These are phyloP conservation scores for Fusarium staphyleae DNA, from an alignment of 2,329 filamentous ascomycete species.

Conservation along the genomic window DNA sequence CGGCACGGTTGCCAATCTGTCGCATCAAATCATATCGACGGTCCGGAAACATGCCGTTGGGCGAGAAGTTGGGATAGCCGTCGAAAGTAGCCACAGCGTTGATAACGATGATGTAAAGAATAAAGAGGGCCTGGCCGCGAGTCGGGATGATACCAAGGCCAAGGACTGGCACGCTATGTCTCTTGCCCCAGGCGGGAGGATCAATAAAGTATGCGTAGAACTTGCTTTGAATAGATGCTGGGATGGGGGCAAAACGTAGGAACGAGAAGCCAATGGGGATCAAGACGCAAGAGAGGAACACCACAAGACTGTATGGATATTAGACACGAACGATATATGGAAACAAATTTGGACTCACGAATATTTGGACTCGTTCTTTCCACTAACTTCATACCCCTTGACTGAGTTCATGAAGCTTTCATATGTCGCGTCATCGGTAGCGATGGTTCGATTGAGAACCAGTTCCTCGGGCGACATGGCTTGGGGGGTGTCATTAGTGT, in stretches of 20 bases:
- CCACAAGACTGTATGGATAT: slow-evolving; percentile 24
- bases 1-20: slow-evolving; percentile 51
- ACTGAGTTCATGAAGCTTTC: slow-evolving; percentile 22
- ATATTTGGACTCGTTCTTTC: slow-evolving; percentile 27
- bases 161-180: slow-evolving; percentile 35
- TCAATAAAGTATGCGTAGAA: slow-evolving; percentile 43
- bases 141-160: slow-evolving; percentile 48
- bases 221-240: slow-evolving; percentile 14
- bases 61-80: slow-evolving; percentile 39
- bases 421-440: slow-evolving; percentile 10
- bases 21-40: slow-evolving; percentile 41
- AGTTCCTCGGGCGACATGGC: not conserved
- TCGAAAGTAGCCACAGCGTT: slow-evolving; percentile 47
- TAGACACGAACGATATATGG: too few species aligned
- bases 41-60: slow-evolving; percentile 42
- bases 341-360: slow-evolving; percentile 16
- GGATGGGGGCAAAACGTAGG: slow-evolving; percentile 31
- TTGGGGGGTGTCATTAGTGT: slow-evolving; percentile 7
- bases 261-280: slow-evolving; percentile 35
- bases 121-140: slow-evolving; percentile 53
- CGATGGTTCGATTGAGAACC: slow-evolving; percentile 27
- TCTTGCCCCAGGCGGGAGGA: slow-evolving; percentile 37
- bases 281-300: slow-evolving; percentile 31
- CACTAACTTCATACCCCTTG: not conserved
- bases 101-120: slow-evolving; percentile 48